phyloP scores from a whole-genome alignment of 1,284 basidiomycete genomes.

The Sporisorium scitamineum region DNA sequence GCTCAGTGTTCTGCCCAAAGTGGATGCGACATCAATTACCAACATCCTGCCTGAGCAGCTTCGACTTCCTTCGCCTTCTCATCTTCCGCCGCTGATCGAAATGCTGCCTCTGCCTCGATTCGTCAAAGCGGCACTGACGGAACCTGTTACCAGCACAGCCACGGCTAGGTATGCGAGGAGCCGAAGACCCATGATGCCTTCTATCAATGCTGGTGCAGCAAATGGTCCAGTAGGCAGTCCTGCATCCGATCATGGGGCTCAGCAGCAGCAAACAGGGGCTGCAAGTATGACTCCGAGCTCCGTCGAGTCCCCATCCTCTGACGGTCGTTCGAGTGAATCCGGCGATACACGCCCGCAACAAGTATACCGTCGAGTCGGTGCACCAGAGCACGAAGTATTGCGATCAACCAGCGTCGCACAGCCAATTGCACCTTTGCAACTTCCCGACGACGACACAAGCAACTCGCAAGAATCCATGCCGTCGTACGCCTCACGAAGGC shows the following conservation, averaged over 20 bases:
- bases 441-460: slow-evolving; percentile 12
- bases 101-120: slow-evolving; percentile 32
- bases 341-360: slow-evolving; percentile 20
- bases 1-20: slow-evolving; percentile 36
- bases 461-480: neutral
- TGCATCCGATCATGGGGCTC: neutral
- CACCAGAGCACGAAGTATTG: slow-evolving; percentile 33
- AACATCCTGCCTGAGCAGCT: slow-evolving; percentile 25
- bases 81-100: slow-evolving; percentile 39
- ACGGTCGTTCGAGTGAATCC: neutral
- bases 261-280: neutral
- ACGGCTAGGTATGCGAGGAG: slow-evolving; percentile 18
- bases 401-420: slow-evolving; percentile 34
- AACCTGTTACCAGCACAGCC: slow-evolving; percentile 7
- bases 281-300: neutral
- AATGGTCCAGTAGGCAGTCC: neutral
- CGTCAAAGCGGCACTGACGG: slow-evolving; percentile 27
- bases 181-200: slow-evolving; percentile 42
- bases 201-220: slow-evolving; percentile 10
- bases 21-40: slow-evolving; percentile 32
- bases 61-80: slow-evolving; percentile 48
- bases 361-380: slow-evolving; percentile 30
- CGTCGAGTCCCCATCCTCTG: neutral
- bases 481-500: slow-evolving; percentile 17
- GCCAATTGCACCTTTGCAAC: slow-evolving; percentile 35